phyloP scores from a whole-genome alignment of 768 basidiomycete genomes.

The Phallus indusiatus region DNA sequence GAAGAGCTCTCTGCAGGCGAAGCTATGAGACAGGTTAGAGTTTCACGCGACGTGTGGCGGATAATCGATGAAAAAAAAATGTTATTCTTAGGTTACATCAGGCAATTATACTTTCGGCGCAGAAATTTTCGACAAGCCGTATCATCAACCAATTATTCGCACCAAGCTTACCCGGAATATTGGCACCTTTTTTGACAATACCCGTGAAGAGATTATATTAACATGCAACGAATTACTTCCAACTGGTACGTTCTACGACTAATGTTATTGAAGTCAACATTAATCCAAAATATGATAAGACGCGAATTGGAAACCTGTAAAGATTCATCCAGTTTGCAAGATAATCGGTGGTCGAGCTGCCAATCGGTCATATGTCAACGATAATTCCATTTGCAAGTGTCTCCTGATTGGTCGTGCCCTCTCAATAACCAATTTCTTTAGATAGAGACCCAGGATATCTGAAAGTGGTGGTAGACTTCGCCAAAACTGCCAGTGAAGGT shows the following conservation, averaged over 20 bases:
- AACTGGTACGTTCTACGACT: background rate
- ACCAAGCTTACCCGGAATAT: slow-evolving; percentile 2
- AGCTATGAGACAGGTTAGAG: slow-evolving; percentile 2
- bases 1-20: slow-evolving; percentile 7
- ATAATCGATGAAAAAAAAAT: background rate
- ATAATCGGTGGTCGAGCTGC: slow-evolving; percentile 29
- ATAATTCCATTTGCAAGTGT: slow-evolving; percentile 34
- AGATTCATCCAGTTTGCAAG: slow-evolving; percentile 15
- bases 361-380: slow-evolving; percentile 37
- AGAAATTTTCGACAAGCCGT: background rate
- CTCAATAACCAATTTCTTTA: slow-evolving; percentile 13
- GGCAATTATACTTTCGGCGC: background rate
- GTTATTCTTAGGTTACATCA: slow-evolving; percentile 16
- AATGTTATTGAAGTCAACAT: background rate
- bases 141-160: background rate
- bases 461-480: slow-evolving; percentile 26
- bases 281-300: background rate
- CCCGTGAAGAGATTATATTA: background rate
- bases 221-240: background rate
- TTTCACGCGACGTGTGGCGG: background rate
- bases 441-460: slow-evolving; percentile 34
- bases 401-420: slow-evolving; percentile 4
- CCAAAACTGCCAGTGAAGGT: slow-evolving; percentile 26
- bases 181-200: background rate
- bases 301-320: background rate